phyloP scores from a whole-genome alignment of 2,329 filamentous ascomycete species.

The Sporothrix brunneoviolacea region DNA sequence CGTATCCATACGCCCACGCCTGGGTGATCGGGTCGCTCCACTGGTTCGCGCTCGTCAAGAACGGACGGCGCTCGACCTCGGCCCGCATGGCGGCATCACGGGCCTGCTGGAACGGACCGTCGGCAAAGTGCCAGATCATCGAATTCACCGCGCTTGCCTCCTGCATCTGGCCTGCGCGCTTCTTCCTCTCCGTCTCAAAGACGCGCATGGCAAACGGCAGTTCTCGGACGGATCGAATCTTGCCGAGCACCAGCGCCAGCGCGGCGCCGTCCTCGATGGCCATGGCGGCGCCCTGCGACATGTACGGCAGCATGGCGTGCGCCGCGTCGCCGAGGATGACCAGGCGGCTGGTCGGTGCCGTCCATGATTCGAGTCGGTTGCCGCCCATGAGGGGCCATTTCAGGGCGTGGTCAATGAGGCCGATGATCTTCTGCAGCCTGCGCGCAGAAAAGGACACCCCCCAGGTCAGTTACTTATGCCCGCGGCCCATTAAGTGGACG shows the following conservation, averaged over 20 bases:
- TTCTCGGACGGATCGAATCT: conserved; percentile 22
- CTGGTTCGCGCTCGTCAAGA: conserved; percentile 37
- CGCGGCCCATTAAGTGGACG: too few species aligned
- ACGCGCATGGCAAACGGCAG: conserved; percentile 28
- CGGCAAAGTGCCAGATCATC: conserved; percentile 40
- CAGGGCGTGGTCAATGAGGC: conserved; percentile 23
- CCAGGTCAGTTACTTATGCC: too few species aligned
- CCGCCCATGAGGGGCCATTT: conserved; percentile 27
- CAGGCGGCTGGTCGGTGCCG: conserved; percentile 18
- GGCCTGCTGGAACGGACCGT: conserved; percentile 35
- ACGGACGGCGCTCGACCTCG: conserved; percentile 32
- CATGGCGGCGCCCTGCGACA: conserved; percentile 41
- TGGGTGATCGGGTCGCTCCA: conserved; percentile 42
- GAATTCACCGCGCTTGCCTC: conserved; percentile 40
- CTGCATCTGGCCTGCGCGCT: conserved; percentile 33
- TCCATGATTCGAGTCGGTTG: conserved; percentile 18
- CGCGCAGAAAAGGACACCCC: too few species aligned
- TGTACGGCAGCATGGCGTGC: conserved; percentile 42
- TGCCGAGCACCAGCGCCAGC: conserved; percentile 31
- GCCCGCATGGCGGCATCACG: conserved; percentile 35
- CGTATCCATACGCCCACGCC: conserved; percentile 43
- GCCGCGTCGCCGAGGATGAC: conserved; percentile 24
- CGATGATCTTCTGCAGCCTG: conserved; percentile 30
- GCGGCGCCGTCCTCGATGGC: conserved; percentile 44
- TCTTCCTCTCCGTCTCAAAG: conserved; percentile 32